A percentile compares a stretch with the other conserved stretches of the same genome.
phyloP scores from a whole-genome alignment of 2,329 filamentous ascomycete species.

The Escovopsis weberi region DNA sequence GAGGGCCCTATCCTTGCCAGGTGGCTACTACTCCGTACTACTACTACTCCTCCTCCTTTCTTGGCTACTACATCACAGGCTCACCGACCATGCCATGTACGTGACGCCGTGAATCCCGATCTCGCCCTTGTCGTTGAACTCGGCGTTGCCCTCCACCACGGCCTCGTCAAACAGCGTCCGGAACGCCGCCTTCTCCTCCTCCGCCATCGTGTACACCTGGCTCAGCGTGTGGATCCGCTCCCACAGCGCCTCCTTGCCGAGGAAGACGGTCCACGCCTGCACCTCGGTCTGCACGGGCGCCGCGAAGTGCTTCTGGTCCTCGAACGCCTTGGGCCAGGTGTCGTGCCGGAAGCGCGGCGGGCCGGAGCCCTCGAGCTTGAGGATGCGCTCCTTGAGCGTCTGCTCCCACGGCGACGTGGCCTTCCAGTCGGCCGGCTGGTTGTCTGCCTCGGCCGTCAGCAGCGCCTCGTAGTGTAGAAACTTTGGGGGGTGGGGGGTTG shows the following conservation, averaged over 20 bases:
- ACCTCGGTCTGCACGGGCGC: slow-evolving; percentile 44
- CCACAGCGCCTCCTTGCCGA: slow-evolving; percentile 47
- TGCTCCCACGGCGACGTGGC: slow-evolving; percentile 47
- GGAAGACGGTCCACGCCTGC: slow-evolving; percentile 42
- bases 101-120: slow-evolving; percentile 51
- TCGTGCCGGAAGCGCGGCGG: slow-evolving; percentile 50
- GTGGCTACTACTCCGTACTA: no score
- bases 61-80: slow-evolving; percentile 16
- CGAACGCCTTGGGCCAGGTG: slow-evolving; percentile 51
- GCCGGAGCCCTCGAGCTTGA: slow-evolving; percentile 36
- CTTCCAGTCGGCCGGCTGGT: slow-evolving; percentile 42
- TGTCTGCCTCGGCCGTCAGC: slow-evolving; percentile 31
- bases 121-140: slow-evolving; percentile 46
- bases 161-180: slow-evolving; percentile 38
- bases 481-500: no score
- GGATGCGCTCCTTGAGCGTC: slow-evolving; percentile 43
- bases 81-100: slow-evolving; percentile 46
- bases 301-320: slow-evolving; percentile 45
- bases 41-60: no score
- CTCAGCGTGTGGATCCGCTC: slow-evolving; percentile 50
- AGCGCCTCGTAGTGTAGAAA: neutral
- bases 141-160: slow-evolving; percentile 35
- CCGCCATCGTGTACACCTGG: slow-evolving; percentile 47
- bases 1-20: no score
- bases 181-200: slow-evolving; percentile 32